Evolutionary conservation across 2,329 filamentous ascomycete genomes (phyloP).

Genomic region (Scortechinia acanthostroma): DNA sequence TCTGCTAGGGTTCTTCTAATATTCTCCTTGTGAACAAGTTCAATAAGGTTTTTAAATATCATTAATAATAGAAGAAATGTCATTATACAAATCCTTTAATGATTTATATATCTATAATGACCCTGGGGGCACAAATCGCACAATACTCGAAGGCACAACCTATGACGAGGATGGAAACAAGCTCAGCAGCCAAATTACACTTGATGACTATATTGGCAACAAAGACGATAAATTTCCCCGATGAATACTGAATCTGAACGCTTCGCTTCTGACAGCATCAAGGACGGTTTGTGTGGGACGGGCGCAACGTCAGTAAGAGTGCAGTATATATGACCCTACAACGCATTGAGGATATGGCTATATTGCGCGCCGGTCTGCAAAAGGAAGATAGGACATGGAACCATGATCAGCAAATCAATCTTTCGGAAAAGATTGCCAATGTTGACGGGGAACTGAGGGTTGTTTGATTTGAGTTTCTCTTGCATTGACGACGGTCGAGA

Average conservation of each 20-base stretch:
- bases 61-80: neutral
- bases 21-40: too few species aligned
- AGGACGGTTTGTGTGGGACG: neutral
- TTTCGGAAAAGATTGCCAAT: neutral
- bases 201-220: neutral
- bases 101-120: neutral
- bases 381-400: neutral
- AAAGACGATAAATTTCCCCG: neutral
- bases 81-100: neutral
- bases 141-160: neutral
- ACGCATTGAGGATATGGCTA: neutral
- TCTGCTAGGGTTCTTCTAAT: too few species aligned
- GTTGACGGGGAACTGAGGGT: too few species aligned
- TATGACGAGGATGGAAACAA: neutral
- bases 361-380: neutral
- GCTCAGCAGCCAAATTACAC: neutral
- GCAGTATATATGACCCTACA: neutral
- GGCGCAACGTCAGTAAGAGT: neutral
- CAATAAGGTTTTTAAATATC: too few species aligned
- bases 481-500: too few species aligned
- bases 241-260: neutral
- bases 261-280: too few species aligned
- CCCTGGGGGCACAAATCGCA: neutral
- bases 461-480: too few species aligned
- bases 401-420: neutral